Conservation (phyloP, 169 alveolate species). For the Condylostoma magnum region DNA sequence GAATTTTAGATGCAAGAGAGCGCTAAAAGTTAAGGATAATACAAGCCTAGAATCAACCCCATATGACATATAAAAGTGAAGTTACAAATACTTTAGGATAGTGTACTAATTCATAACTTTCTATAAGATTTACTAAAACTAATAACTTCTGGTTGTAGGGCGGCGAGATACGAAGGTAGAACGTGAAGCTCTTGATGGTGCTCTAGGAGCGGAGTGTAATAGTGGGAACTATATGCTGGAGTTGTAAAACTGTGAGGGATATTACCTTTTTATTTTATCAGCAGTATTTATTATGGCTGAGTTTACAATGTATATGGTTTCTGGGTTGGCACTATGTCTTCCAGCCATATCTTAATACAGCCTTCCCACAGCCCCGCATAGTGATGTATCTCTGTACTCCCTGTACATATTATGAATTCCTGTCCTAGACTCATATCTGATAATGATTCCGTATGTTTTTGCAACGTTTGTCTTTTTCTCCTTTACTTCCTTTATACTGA, state of each 20-base stretch:
- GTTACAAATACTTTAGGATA: too few relatives aligned
- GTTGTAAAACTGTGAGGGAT: slow-evolving; percentile 81
- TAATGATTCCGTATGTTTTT: slow-evolving; percentile 96
- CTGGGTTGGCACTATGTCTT: slow-evolving; percentile 95
- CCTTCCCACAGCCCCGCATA: slow-evolving; percentile 96
- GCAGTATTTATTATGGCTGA: slow-evolving; percentile 78
- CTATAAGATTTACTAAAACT: too few relatives aligned
- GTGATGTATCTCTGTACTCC: slow-evolving; percentile 96
- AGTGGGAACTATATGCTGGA: slow-evolving; percentile 91
- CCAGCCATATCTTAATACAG: slow-evolving; percentile 98
- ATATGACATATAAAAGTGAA: too few relatives aligned
- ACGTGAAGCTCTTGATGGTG: slow-evolving; percentile 73
- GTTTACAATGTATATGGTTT: slow-evolving; percentile 92
- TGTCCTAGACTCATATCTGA: slow-evolving; percentile 97
- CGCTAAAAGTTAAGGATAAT: too few relatives aligned
- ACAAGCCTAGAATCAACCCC: too few relatives aligned
- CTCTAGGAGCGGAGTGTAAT: slow-evolving; percentile 74
- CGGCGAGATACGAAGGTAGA: slow-evolving; percentile 82
- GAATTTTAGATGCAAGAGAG: too few relatives aligned
- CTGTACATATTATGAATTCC: slow-evolving; percentile 99
- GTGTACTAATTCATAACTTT: too few relatives aligned
- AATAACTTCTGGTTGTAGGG: slow-evolving; percentile 61
- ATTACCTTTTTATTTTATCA: slow-evolving; percentile 83
- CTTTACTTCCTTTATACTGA: slow-evolving; percentile 86
- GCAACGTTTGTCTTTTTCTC: slow-evolving; percentile 91